Conservation (phyloP, 495 filamentous ascomycete genomes). For the Lepraria neglecta region DNA sequence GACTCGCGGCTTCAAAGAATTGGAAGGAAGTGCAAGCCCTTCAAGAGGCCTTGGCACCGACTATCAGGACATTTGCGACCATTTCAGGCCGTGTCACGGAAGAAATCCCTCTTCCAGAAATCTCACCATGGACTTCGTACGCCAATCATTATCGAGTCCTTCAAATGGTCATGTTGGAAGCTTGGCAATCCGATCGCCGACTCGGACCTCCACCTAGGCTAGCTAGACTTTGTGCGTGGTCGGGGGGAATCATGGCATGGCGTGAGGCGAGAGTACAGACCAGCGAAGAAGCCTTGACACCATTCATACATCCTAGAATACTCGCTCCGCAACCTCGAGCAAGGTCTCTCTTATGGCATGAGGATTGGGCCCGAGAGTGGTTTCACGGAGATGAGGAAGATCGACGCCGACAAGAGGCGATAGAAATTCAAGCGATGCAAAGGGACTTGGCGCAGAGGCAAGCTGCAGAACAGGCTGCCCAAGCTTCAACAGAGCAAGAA, state of each 20-base stretch:
- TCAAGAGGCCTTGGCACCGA: slow-evolving; percentile 6
- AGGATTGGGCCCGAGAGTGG: no score
- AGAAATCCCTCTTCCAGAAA: no score
- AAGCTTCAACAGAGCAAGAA: no score
- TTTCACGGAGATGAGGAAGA: no score
- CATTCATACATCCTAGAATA: neutral
- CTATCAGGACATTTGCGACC: neutral
- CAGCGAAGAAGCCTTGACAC: neutral
- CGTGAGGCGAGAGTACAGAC: neutral
- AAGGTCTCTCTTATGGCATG: no score
- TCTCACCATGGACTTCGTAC: neutral
- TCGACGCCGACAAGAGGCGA: no score
- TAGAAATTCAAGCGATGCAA: no score
- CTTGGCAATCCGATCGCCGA: neutral
- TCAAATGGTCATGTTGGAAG: neutral
- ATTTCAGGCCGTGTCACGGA: neutral
- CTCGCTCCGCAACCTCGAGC: no score
- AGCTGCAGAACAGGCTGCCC: no score
- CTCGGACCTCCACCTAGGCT: slow-evolving; percentile 6
- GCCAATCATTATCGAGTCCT: neutral
- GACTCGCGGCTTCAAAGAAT: neutral
- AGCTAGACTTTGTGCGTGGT: neutral
- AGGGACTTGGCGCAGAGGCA: no score
- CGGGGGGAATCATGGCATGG: neutral
- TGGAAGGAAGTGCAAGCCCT: neutral